Conservation (phyloP, 2,329 filamentous ascomycete genomes). For the Coniochaeta sp. region DNA sequence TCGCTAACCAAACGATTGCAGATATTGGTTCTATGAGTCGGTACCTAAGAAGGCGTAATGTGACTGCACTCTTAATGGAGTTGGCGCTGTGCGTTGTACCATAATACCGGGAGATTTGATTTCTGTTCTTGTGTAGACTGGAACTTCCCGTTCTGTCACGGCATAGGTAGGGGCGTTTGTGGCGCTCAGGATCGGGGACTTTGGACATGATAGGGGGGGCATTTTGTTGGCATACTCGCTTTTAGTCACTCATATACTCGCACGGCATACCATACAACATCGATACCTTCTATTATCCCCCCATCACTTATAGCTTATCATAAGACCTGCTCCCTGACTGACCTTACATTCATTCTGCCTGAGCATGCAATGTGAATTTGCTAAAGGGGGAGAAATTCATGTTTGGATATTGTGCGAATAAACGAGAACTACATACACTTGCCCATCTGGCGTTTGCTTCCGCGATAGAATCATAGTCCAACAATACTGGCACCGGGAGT, state of each 20-base stretch:
- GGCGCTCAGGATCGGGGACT: neutral
- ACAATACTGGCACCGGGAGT: too few species aligned
- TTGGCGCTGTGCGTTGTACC: neutral
- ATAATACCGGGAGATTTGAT: neutral
- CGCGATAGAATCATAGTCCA: too few species aligned
- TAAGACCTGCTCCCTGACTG: neutral
- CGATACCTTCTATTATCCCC: neutral
- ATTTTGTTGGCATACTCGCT: neutral
- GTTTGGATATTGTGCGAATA: too few species aligned
- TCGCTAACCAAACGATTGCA: conserved; percentile 10
- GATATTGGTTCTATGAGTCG: conserved; percentile 31
- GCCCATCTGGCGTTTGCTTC: too few species aligned
- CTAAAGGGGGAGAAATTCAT: neutral
- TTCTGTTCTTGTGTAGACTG: neutral
- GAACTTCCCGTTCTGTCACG: neutral
- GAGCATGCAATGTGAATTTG: neutral
- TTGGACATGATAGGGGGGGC: neutral
- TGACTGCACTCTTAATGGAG: neutral
- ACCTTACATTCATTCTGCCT: neutral
- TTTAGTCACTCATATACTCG: neutral
- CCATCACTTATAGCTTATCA: neutral
- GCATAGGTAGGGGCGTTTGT: neutral
- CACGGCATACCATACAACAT: neutral
- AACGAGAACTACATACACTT: too few species aligned
- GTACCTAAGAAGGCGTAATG: conserved; percentile 1